phyloP scores from a whole-genome alignment of 179 eudicot species.

The Drosera spatulata region DNA sequence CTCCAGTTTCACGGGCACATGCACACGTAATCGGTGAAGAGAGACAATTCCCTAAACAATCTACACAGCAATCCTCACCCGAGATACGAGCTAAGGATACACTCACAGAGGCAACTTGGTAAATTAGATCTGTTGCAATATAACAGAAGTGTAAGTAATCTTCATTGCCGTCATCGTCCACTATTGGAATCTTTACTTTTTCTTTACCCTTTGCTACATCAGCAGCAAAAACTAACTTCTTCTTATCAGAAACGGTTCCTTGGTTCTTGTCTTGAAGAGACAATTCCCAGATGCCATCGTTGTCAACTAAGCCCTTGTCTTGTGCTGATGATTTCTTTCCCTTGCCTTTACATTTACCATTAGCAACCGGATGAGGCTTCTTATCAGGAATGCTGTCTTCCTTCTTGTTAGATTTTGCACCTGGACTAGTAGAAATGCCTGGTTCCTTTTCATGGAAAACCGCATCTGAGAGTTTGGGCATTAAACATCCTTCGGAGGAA shows the following conservation, averaged over 20 bases:
- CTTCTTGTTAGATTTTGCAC: too few species aligned
- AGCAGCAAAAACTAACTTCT: constrained; percentile 11
- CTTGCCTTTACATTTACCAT: too few species aligned
- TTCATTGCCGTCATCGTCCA: constrained; percentile 41
- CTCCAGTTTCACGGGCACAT: constrained; percentile 59
- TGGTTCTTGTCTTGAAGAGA: background rate
- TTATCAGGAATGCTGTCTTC: too few species aligned
- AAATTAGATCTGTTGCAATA: constrained; percentile 59
- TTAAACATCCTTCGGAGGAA: too few species aligned
- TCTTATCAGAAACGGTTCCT: constrained; percentile 7
- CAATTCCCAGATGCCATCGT: too few species aligned
- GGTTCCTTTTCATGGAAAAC: too few species aligned
- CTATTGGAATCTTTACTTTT: constrained; percentile 42
- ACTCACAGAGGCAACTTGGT: constrained; percentile 63
- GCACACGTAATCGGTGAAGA: constrained; percentile 54
- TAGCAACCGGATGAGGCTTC: too few species aligned
- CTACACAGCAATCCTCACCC: constrained; percentile 58
- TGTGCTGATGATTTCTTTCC: too few species aligned
- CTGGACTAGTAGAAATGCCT: too few species aligned
- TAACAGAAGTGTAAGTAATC: constrained; percentile 53
- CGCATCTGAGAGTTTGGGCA: too few species aligned
- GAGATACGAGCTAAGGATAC: constrained; percentile 81
- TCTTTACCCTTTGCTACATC: constrained; percentile 82
- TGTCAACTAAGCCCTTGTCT: too few species aligned
- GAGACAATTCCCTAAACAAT: constrained; percentile 65